phyloP scores from a whole-genome alignment of 1,284 basidiomycete genomes.

The Ganoderma sinense region DNA sequence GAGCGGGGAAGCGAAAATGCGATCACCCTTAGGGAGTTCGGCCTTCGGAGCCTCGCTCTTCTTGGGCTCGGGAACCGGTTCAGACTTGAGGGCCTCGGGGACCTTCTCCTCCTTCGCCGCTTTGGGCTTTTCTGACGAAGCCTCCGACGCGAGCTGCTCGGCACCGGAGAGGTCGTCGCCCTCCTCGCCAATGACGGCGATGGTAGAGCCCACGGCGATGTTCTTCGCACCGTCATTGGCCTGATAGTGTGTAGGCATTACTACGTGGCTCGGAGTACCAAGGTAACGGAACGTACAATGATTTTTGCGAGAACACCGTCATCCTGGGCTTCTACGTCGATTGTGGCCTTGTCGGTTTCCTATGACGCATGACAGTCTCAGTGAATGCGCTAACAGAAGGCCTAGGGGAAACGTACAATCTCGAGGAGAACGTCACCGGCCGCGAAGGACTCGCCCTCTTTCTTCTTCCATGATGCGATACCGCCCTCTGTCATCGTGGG shows the following conservation, averaged over 20 bases:
- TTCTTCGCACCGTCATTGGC: constrained; percentile 86
- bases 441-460: constrained; percentile 91
- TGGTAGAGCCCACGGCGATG: constrained; percentile 85
- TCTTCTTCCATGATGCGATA: constrained; percentile 97
- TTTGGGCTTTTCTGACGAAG: constrained; percentile 48
- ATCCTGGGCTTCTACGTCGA: constrained; percentile 98
- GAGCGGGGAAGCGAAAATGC: constrained; percentile 94
- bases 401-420: constrained; percentile 67
- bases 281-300: constrained; percentile 56
- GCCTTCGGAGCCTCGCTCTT: constrained; percentile 43
- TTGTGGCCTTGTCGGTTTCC: constrained; percentile 99
- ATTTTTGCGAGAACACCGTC: constrained; percentile 96
- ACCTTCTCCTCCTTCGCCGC: constrained; percentile 46
- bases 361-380: constrained; percentile 41
- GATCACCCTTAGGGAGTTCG: constrained; percentile 73
- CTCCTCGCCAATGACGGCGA: constrained; percentile 92
- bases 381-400: constrained; percentile 4
- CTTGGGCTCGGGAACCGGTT: constrained; percentile 34
- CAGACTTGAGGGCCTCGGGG: constrained; percentile 52
- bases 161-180: constrained; percentile 92
- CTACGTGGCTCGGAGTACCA: not conserved
- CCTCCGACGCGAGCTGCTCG: constrained; percentile 77
- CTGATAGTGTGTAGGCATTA: constrained; percentile 47
- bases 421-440: constrained; percentile 94
- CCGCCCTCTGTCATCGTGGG: constrained; percentile 99